Evolutionary conservation across 2,329 filamentous ascomycete genomes (phyloP).

Genomic region (Coniochaeta ligniaria): DNA sequence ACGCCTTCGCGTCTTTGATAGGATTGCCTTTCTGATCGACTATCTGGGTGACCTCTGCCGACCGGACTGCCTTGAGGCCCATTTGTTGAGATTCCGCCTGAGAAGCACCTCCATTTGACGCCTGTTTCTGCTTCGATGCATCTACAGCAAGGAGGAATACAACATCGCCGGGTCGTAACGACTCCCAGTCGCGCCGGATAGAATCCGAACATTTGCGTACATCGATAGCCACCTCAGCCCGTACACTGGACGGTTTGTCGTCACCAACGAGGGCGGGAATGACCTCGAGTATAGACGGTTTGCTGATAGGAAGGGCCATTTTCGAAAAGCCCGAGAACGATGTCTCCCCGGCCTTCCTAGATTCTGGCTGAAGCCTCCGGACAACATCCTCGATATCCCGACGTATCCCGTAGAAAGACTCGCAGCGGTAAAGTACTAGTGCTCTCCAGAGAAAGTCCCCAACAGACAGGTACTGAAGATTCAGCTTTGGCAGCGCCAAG

Average conservation of each 20-base stretch:
- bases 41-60: slow-evolving; percentile 79
- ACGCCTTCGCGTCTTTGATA: slow-evolving; percentile 55
- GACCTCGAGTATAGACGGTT: slow-evolving; percentile 81
- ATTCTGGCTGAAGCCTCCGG: slow-evolving; percentile 68
- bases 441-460: slow-evolving; percentile 97
- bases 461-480: slow-evolving; percentile 89
- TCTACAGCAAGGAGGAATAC: slow-evolving; percentile 80
- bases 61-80: slow-evolving; percentile 64
- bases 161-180: slow-evolving; percentile 76
- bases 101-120: slow-evolving; percentile 41
- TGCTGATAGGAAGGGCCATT: slow-evolving; percentile 84
- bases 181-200: slow-evolving; percentile 82
- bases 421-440: slow-evolving; percentile 79
- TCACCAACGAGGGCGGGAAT: slow-evolving; percentile 78
- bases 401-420: slow-evolving; percentile 88
- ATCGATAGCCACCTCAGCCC: slow-evolving; percentile 80
- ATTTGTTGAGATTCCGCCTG: slow-evolving; percentile 50
- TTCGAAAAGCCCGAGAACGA: slow-evolving; percentile 79
- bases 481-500: slow-evolving; percentile 86
- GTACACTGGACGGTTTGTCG: slow-evolving; percentile 73
- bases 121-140: slow-evolving; percentile 42
- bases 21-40: slow-evolving; percentile 77
- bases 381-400: slow-evolving; percentile 83
- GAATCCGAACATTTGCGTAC: slow-evolving; percentile 70
- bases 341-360: slow-evolving; percentile 55